A percentile compares a stretch with the other conserved stretches of the same genome.
These are phyloP conservation scores for Myriosclerotinia scirpicola DNA, from an alignment of 2,329 filamentous ascomycete genomes.

Conservation along the genomic window DNA sequence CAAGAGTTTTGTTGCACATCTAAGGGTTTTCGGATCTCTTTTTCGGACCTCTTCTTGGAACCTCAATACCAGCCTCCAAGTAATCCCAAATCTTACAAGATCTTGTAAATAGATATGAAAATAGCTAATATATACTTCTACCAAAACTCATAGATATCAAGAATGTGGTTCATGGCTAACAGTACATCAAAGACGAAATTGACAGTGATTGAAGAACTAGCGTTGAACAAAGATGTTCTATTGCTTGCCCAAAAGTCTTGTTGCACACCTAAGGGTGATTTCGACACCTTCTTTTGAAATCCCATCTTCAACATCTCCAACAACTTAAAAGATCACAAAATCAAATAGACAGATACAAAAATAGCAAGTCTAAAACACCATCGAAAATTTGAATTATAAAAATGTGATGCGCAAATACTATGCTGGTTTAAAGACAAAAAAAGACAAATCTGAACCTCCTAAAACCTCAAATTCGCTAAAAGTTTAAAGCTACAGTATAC, in stretches of 20 bases:
- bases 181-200: neutral
- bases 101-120: neutral
- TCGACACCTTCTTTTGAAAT: fast-evolving
- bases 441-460: neutral
- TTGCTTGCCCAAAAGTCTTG: too few species aligned
- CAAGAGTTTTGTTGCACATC: neutral
- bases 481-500: neutral
- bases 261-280: neutral
- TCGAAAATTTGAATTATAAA: neutral
- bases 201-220: too few species aligned
- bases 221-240: too few species aligned
- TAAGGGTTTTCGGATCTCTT: too few species aligned
- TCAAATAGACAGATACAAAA: neutral
- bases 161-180: neutral
- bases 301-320: neutral
- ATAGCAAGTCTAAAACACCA: neutral
- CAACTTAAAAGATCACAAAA: neutral
- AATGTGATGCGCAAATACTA: neutral
- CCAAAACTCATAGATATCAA: neutral
- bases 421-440: neutral
- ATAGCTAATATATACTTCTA: too few species aligned
- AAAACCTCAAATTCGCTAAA: neutral
- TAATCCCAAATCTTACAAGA: neutral
- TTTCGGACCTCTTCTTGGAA: neutral
- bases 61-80: too few species aligned